Conservation (phyloP, 257 asterid species). For the Penstemon newberryi region DNA sequence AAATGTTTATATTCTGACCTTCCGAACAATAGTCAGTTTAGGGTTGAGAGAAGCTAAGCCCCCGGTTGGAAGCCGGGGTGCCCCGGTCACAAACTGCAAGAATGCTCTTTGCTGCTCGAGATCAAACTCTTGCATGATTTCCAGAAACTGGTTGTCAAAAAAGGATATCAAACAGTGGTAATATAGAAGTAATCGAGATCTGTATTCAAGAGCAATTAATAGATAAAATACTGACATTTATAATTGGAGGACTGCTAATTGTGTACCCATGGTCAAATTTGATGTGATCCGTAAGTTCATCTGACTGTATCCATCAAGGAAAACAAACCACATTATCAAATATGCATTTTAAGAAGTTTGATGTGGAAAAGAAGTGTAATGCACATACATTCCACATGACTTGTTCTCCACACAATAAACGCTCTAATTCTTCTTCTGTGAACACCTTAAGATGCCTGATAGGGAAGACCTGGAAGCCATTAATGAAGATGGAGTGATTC, state of each 20-base stretch:
- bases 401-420: slow-evolving; percentile 80
- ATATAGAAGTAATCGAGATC: not conserved
- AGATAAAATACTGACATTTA: slow-evolving; percentile 50
- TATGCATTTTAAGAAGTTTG: slow-evolving; percentile 11
- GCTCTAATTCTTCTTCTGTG: slow-evolving; percentile 87
- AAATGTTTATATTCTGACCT: slow-evolving; percentile 44
- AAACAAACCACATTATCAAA: slow-evolving; percentile 10
- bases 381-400: slow-evolving; percentile 77
- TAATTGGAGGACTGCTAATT: slow-evolving; percentile 73
- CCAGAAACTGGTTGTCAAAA: slow-evolving; percentile 57
- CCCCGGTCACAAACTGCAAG: slow-evolving; percentile 94
- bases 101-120: slow-evolving; percentile 77
- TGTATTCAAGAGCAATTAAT: slow-evolving; percentile 12
- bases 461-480: slow-evolving; percentile 70
- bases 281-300: slow-evolving; percentile 76
- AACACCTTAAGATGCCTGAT: slow-evolving; percentile 73
- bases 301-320: slow-evolving; percentile 51
- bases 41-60: slow-evolving; percentile 95
- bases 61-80: slow-evolving; percentile 92
- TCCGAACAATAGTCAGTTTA: slow-evolving; percentile 84
- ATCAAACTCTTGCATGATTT: slow-evolving; percentile 79
- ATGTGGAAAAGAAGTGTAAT: slow-evolving; percentile 14
- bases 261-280: slow-evolving; percentile 98
- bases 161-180: not conserved
- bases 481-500: not conserved